phyloP scores from a whole-genome alignment of 2,329 filamentous ascomycete species.

The Orbilia javanica region DNA sequence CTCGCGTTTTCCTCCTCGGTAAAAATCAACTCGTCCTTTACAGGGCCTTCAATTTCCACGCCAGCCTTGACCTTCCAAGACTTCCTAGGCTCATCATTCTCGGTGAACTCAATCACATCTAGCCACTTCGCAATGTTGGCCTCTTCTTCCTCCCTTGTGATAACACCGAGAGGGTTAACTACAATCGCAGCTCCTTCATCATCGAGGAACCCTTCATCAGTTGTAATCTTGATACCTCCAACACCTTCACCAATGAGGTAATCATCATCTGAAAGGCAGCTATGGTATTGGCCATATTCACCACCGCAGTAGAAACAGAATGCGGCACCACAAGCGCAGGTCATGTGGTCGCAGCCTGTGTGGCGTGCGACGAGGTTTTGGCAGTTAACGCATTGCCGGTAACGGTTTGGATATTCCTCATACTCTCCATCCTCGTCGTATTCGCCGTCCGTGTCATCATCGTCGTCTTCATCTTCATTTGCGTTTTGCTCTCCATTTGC shows the following conservation, averaged over 20 bases:
- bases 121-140: conserved; percentile 35
- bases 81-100: conserved; percentile 35
- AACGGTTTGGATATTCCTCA: conserved; percentile 55
- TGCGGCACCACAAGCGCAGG: conserved; percentile 47
- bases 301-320: conserved; percentile 56
- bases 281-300: conserved; percentile 48
- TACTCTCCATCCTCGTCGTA: conserved; percentile 38
- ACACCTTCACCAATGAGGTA: conserved; percentile 30
- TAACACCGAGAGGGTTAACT: conserved; percentile 13
- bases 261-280: conserved; percentile 44
- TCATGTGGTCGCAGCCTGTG: conserved; percentile 56
- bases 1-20: conserved; percentile 28
- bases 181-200: conserved; percentile 7
- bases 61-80: conserved; percentile 43
- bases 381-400: conserved; percentile 53
- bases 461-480: neutral
- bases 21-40: neutral
- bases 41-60: neutral
- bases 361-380: conserved; percentile 48
- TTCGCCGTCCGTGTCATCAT: conserved; percentile 16
- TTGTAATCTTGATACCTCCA: conserved; percentile 55
- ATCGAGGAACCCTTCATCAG: conserved; percentile 49
- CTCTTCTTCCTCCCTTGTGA: conserved; percentile 31
- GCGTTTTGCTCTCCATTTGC: neutral
- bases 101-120: conserved; percentile 39